Base-by-base conservation (phyloP, 768 basidiomycete genomes). In the Naganishia randhawae region DNA sequence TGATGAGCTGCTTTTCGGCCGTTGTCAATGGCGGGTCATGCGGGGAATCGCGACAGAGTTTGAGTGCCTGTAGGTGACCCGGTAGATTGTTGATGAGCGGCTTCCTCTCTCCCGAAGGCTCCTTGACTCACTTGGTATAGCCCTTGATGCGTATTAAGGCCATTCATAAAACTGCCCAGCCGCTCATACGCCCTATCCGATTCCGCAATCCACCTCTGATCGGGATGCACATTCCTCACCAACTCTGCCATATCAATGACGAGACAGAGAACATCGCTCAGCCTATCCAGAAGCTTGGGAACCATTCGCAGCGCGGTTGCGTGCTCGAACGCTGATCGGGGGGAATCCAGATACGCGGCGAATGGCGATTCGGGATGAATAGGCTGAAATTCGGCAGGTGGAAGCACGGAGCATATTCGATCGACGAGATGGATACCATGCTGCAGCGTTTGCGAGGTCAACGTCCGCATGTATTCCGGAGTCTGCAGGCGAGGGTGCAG, bases 191-290 rank as follows among this genome's bases (percentile, higher is more conserved):
- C 89, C 70, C 85, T 83, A 76, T 96, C 91, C 51, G 91, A 91
- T 57, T 88, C 88, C 17, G 86, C 84, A 17, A 91, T 84, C 94
- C 95, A 98, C 52, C 80, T 75, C 31, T 83, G 82, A 76, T 96
- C 91, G 0, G 95, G 93, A 82, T 98, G 94, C 0, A 92, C 88
- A 76, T 95, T 94, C 71, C 94, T 85, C 32, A 99, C 84, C 57
- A 96, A 85, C 79, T 99, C 96, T 62, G 92, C 90, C 68, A 97
- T 86, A 81, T 99, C 96, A 70, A 97, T 97, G 69, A 99, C 92
- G 13, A 91, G 88, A 74, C 96, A 99, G 2, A 99, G 82, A 80
- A 95, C 84, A 82, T 99, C 94, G 77, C 94, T 97, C 73, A 99
- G 86, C 70, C 95, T 84, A 82, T 99, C 96, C 69, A 99, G 82